phyloP scores from a whole-genome alignment of 345 rosid species.

The Rubroshorea leprosula region DNA sequence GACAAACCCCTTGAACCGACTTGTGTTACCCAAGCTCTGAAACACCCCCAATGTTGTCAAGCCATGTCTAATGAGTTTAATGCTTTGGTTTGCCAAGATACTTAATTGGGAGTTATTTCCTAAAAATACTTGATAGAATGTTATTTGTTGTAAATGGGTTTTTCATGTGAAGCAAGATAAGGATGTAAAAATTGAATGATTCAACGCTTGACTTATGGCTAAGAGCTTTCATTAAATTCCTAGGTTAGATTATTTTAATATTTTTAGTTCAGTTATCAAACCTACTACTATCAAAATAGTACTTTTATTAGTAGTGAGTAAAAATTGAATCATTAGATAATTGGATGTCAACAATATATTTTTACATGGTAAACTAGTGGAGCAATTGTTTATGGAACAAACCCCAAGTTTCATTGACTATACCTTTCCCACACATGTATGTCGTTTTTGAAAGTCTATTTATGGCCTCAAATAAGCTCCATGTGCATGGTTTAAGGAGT shows the following conservation, averaged over 20 bases:
- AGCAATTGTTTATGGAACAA: background rate
- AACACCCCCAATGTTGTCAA: background rate
- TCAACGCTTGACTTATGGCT: background rate
- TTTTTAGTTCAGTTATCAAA: conserved; percentile 4
- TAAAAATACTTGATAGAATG: background rate
- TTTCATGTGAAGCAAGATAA: background rate
- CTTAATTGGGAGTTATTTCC: background rate
- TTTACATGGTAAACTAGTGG: background rate
- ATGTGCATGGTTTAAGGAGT: background rate
- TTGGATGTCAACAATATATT: background rate
- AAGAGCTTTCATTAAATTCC: conserved; percentile 1
- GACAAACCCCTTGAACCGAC: background rate
- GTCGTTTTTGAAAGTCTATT: background rate
- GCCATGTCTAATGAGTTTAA: no score
- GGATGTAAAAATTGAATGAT: background rate
- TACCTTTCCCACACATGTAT: background rate
- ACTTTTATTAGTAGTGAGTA: background rate
- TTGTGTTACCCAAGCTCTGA: background rate
- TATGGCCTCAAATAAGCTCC: no score
- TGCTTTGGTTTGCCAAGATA: no score
- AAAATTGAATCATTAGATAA: background rate
- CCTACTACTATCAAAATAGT: background rate
- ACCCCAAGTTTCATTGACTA: background rate
- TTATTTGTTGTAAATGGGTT: conserved; percentile 2
- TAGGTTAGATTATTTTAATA: background rate